phyloP scores from a whole-genome alignment of 371 early-diverging fungal genomes.

The Mortierella sp. region DNA sequence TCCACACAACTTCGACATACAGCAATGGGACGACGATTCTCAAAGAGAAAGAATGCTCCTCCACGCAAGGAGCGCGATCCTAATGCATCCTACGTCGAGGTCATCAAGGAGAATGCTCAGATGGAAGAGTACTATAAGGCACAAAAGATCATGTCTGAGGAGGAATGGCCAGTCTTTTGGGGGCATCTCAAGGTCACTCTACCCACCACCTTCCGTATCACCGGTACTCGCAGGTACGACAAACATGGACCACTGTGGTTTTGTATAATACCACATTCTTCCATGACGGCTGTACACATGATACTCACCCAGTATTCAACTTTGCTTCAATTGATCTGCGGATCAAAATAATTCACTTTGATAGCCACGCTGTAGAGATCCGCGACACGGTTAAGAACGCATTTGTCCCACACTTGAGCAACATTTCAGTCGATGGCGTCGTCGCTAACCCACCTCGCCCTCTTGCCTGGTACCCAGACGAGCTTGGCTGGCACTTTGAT shows the following conservation, averaged over 20 bases:
- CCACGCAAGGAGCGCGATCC: conserved; percentile 56
- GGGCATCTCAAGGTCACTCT: conserved; percentile 73
- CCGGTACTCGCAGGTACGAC: conserved; percentile 82
- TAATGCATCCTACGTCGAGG: conserved; percentile 52
- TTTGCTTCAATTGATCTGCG: not conserved
- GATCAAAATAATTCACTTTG: not conserved
- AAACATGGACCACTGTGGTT: not conserved
- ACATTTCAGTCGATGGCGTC: conserved; percentile 76
- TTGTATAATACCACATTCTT: not conserved
- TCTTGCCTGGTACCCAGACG: conserved; percentile 90
- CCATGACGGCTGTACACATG: not conserved
- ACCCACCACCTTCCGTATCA: conserved; percentile 94
- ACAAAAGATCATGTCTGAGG: conserved; percentile 86
- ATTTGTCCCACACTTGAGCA: conserved; percentile 55
- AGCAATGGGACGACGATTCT: conserved; percentile 49
- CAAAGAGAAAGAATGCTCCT: conserved; percentile 38
- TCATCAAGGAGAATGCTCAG: conserved; percentile 72
- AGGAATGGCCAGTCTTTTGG: conserved; percentile 86
- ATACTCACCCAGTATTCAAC: not conserved
- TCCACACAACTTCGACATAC: not conserved
- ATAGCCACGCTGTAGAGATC: conserved; percentile 52
- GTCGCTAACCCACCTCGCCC: conserved; percentile 80
- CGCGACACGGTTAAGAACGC: conserved; percentile 60
- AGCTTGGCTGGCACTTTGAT: conserved; percentile 89
- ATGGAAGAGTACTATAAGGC: conserved; percentile 86